phyloP scores from a whole-genome alignment of 1,284 basidiomycete genomes.

The Agaricales sp. region DNA sequence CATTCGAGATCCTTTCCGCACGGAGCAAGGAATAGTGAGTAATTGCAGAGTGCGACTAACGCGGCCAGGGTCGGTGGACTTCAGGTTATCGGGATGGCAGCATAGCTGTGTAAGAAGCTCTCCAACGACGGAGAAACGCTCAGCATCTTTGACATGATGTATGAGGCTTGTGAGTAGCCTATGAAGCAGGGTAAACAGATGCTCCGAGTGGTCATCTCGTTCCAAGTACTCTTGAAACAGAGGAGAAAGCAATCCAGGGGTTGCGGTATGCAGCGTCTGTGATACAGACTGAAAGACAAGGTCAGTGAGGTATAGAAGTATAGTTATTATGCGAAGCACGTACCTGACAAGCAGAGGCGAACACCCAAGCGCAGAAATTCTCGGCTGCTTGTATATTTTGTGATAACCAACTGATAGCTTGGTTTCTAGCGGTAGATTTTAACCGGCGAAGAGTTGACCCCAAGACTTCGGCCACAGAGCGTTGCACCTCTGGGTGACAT shows the following conservation, averaged over 20 bases:
- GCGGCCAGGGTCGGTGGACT: not conserved
- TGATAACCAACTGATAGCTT: constrained; percentile 36
- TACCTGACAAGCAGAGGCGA: constrained; percentile 68
- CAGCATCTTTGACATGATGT: constrained; percentile 66
- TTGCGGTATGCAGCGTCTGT: constrained; percentile 70
- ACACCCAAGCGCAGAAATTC: constrained; percentile 54
- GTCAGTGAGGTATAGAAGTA: constrained; percentile 9
- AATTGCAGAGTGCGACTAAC: constrained; percentile 34
- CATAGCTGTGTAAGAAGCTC: constrained; percentile 36
- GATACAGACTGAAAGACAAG: constrained; percentile 48
- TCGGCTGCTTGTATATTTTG: constrained; percentile 34
- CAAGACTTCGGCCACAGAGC: constrained; percentile 73
- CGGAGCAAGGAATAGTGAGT: constrained; percentile 39
- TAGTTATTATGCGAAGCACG: too few relatives aligned
- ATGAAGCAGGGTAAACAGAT: constrained; percentile 45
- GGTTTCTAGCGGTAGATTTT: constrained; percentile 41
- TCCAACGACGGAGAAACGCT: constrained; percentile 50
- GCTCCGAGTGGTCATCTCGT: constrained; percentile 24
- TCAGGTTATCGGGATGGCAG: constrained; percentile 13
- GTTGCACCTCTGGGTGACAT: constrained; percentile 57
- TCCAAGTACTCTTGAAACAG: constrained; percentile 35
- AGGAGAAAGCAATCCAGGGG: constrained; percentile 48
- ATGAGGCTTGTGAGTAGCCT: constrained; percentile 71
- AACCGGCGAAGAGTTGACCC: constrained; percentile 55
- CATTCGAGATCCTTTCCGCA: constrained; percentile 56